Conservation (phyloP, 495 filamentous ascomycete genomes). For the Daldinia bambusicola region DNA sequence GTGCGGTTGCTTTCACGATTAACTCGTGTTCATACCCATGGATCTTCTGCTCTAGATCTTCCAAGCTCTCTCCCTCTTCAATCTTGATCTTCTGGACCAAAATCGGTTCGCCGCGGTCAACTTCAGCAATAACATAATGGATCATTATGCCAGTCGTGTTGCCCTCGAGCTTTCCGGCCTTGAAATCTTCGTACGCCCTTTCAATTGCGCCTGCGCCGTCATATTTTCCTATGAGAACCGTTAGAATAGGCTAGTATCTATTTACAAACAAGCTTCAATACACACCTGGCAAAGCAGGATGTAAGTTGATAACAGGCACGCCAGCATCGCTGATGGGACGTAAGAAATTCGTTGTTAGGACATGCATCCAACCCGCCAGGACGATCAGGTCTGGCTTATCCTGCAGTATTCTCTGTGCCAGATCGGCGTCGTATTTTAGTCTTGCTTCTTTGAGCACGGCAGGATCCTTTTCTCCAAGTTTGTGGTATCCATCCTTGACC, state of each 20-base stretch:
- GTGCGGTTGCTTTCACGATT: constrained; percentile 73
- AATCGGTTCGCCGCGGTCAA: constrained; percentile 83
- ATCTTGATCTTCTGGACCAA: constrained; percentile 77
- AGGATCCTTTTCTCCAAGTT: constrained; percentile 61
- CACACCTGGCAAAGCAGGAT: constrained; percentile 61
- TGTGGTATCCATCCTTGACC: constrained; percentile 66
- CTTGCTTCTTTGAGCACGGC: constrained; percentile 69
- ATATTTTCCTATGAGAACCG: constrained; percentile 63
- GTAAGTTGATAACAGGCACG: constrained; percentile 84
- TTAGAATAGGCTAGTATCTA: constrained; percentile 15
- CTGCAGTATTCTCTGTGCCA: constrained; percentile 76
- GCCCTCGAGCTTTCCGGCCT: constrained; percentile 73
- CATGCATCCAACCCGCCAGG: constrained; percentile 75
- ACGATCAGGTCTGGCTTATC: constrained; percentile 77
- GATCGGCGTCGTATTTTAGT: constrained; percentile 80
- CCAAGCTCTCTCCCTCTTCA: constrained; percentile 70
- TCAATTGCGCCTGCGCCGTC: constrained; percentile 83
- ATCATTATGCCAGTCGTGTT: constrained; percentile 90
- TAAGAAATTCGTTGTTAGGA: constrained; percentile 61
- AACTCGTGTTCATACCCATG: constrained; percentile 75
- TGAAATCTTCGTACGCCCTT: constrained; percentile 78
- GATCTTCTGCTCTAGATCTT: constrained; percentile 74
- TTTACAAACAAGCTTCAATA: constrained; percentile 11
- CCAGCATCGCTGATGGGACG: constrained; percentile 68
- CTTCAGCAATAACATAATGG: constrained; percentile 85